Evolutionary conservation across 352 stramenopile genomes (phyloP).

Genomic region (Lagenidium giganteum): DNA sequence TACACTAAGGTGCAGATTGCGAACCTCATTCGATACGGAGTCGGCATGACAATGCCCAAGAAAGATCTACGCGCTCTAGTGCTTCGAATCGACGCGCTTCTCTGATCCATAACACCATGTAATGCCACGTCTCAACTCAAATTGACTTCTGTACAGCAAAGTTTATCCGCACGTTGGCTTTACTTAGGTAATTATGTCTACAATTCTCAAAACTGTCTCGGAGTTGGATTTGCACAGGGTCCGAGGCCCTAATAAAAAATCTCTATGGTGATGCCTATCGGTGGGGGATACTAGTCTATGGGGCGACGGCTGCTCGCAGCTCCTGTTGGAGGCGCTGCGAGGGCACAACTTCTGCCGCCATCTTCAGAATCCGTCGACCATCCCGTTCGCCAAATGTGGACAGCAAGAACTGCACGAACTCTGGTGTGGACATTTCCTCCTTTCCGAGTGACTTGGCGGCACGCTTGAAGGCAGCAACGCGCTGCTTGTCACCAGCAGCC

Average conservation of each 20-base stretch:
- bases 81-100: constrained; percentile 50
- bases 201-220: too few relatives aligned
- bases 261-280: too few relatives aligned
- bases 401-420: constrained; percentile 56
- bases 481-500: constrained; percentile 35
- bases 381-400: constrained; percentile 50
- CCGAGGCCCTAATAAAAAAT: too few relatives aligned
- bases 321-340: constrained; percentile 53
- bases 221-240: too few relatives aligned
- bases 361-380: constrained; percentile 48
- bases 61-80: constrained; percentile 56
- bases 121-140: too few relatives aligned
- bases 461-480: constrained; percentile 57
- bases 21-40: constrained; percentile 62
- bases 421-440: constrained; percentile 57
- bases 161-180: too few relatives aligned
- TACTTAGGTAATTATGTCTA: too few relatives aligned
- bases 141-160: too few relatives aligned
- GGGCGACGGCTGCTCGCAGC: constrained; percentile 38
- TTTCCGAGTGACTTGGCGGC: constrained; percentile 64
- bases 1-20: constrained; percentile 61
- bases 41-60: constrained; percentile 46
- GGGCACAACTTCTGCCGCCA: constrained; percentile 62
- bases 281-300: constrained; percentile 23
- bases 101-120: constrained; percentile 8